These are phyloP conservation scores for Hypsizygus marmoreus DNA, from an alignment of 768 basidiomycete species.

Conservation along the genomic window DNA sequence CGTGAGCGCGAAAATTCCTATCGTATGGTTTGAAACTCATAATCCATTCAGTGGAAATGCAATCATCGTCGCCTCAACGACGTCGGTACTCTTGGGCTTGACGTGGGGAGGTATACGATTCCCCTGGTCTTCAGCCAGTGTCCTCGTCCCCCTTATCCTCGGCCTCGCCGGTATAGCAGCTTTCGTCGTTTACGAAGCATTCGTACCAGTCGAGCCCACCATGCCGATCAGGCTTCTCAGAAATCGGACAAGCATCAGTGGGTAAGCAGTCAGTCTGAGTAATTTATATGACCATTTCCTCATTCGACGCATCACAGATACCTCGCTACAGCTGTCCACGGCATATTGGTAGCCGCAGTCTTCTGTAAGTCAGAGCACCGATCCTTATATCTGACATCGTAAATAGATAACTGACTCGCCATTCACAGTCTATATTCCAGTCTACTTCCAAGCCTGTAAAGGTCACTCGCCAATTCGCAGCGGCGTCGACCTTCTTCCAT, in stretches of 20 bases:
- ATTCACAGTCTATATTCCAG: constrained; percentile 3
- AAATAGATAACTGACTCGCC: background rate
- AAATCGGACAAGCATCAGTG: constrained; percentile 11
- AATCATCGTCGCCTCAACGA: background rate
- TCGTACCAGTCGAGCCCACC: background rate
- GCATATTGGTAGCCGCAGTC: no score
- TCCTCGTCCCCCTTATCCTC: constrained; percentile 10
- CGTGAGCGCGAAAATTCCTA: constrained; percentile 28
- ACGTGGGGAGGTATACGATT: constrained; percentile 5
- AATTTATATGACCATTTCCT: no score
- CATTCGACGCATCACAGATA: no score
- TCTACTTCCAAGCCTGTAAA: constrained; percentile 5
- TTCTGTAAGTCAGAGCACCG: no score
- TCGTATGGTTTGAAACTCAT: constrained; percentile 8
- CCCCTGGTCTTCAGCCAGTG: constrained; percentile 1
- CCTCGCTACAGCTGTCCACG: constrained; percentile 6
- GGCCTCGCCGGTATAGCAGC: background rate
- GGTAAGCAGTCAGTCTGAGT: background rate
- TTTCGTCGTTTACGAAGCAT: constrained; percentile 2
- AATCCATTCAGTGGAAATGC: background rate
- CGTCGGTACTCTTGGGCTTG: background rate
- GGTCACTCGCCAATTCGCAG: background rate
- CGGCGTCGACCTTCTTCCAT: constrained; percentile 28
- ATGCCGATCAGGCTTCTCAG: background rate
- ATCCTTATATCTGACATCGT: background rate